phyloP scores from a whole-genome alignment of 306 rosid genomes.

The Trifolium fragiferum region DNA sequence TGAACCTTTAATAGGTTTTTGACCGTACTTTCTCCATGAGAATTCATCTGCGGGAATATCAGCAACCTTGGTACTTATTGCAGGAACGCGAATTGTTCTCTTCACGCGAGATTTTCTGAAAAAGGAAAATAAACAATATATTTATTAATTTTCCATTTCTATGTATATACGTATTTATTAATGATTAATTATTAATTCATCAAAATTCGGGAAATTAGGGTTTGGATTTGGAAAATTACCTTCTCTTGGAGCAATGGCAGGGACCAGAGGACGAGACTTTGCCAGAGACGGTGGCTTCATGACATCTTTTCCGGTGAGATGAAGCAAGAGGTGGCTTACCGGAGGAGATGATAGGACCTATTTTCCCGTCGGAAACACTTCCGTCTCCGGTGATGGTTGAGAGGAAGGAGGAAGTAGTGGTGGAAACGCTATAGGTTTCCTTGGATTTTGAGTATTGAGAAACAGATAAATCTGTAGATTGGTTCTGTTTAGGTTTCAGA shows the following conservation, averaged over 20 bases:
- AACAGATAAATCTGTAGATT: conserved; percentile 30
- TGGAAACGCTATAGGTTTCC: conserved; percentile 47
- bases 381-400: conserved; percentile 83
- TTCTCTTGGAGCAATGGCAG: conserved; percentile 85
- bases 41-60: conserved; percentile 80
- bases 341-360: conserved; percentile 46
- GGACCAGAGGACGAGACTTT: conserved; percentile 52
- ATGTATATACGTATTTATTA: too few relatives aligned
- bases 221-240: conserved; percentile 48
- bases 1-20: conserved; percentile 90
- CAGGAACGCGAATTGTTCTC: conserved; percentile 64
- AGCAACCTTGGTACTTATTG: conserved; percentile 70
- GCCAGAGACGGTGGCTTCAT: conserved; percentile 48
- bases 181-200: background rate
- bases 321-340: conserved; percentile 74
- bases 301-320: conserved; percentile 62
- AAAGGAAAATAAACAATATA: background rate
- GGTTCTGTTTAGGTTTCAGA: background rate
- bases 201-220: too few relatives aligned
- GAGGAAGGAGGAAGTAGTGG: conserved; percentile 68
- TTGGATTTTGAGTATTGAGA: conserved; percentile 39
- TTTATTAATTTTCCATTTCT: background rate
- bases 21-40: conserved; percentile 89
- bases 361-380: conserved; percentile 72
- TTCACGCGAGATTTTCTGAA: conserved; percentile 63